Evolutionary conservation across 768 basidiomycete species (phyloP).

Genomic region (Cystobasidium tubakii): DNA sequence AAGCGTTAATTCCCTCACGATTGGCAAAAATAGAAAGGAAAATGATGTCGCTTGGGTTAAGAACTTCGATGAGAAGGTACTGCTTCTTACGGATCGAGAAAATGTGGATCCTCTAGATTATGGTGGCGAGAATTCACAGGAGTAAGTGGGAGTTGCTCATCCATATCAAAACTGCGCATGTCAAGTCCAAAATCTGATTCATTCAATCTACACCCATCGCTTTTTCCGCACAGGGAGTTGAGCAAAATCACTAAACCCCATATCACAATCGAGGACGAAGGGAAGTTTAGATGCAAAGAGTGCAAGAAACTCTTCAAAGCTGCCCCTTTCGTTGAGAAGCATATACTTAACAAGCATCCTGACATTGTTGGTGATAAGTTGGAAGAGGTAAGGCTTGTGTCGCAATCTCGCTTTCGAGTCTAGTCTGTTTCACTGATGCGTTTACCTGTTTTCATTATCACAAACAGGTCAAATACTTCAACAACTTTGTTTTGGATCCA

Average conservation of each 20-base stretch:
- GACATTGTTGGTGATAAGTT: conserved; percentile 64
- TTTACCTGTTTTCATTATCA: conserved; percentile 39
- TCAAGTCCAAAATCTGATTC: no score
- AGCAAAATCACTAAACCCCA: conserved; percentile 68
- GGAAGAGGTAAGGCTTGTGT: conserved; percentile 64
- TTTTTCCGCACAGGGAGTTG: conserved; percentile 60
- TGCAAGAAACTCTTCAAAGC: conserved; percentile 98
- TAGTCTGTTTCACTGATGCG: conserved; percentile 10
- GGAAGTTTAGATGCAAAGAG: conserved; percentile 91
- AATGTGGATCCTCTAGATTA: conserved; percentile 79
- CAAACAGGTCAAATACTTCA: conserved; percentile 66
- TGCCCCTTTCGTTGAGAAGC: conserved; percentile 93
- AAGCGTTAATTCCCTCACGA: conserved; percentile 15
- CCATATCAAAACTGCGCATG: no score
- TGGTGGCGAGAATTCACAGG: conserved; percentile 81
- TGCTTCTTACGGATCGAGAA: conserved; percentile 68
- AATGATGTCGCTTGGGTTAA: conserved; percentile 80
- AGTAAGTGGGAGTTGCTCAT: conserved; percentile 68
- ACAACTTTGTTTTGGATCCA: conserved; percentile 93
- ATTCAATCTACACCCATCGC: no score
- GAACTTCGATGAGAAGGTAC: conserved; percentile 78
- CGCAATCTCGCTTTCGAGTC: neutral
- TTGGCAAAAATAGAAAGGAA: conserved; percentile 31
- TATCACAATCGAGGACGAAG: conserved; percentile 93
- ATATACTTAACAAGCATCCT: conserved; percentile 87